Evolutionary conservation across 768 basidiomycete genomes (phyloP).

Genomic region (Xerocomellus chrysenteron): DNA sequence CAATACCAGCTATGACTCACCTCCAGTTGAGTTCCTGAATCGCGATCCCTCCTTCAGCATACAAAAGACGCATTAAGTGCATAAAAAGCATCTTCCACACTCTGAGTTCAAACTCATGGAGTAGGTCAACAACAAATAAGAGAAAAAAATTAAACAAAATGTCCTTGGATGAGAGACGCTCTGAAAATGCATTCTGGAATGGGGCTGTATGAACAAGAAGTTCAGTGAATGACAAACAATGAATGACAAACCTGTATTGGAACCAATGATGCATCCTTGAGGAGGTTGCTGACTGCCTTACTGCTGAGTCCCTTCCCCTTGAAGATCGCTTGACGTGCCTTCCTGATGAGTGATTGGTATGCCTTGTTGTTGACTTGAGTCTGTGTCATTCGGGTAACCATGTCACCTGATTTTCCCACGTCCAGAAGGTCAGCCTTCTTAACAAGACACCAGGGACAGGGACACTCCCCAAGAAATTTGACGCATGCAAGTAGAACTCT

Average conservation of each 20-base stretch:
- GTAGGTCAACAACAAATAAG: neutral
- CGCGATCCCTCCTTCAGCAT: neutral
- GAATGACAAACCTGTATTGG: neutral
- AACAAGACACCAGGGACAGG: neutral
- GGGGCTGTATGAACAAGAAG: too few species aligned
- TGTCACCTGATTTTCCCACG: neutral
- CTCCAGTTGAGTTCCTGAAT: neutral
- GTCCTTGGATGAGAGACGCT: neutral
- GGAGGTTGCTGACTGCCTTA: neutral
- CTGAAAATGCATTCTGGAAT: neutral
- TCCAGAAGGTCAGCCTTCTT: neutral
- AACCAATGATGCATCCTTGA: neutral
- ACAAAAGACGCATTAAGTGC: neutral
- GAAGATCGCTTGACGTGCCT: neutral
- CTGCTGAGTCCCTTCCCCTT: neutral
- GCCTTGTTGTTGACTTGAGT: neutral
- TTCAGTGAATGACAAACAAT: too few species aligned
- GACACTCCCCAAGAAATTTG: conserved; percentile 6
- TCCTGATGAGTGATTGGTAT: accelerated
- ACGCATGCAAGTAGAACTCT: neutral
- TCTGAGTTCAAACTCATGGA: neutral
- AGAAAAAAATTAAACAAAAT: too few species aligned
- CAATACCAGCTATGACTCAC: neutral
- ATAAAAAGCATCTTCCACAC: conserved; percentile 1
- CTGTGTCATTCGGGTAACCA: neutral